Conservation (phyloP, 2,329 filamentous ascomycete species). For the Aspergillus viridinutans region DNA sequence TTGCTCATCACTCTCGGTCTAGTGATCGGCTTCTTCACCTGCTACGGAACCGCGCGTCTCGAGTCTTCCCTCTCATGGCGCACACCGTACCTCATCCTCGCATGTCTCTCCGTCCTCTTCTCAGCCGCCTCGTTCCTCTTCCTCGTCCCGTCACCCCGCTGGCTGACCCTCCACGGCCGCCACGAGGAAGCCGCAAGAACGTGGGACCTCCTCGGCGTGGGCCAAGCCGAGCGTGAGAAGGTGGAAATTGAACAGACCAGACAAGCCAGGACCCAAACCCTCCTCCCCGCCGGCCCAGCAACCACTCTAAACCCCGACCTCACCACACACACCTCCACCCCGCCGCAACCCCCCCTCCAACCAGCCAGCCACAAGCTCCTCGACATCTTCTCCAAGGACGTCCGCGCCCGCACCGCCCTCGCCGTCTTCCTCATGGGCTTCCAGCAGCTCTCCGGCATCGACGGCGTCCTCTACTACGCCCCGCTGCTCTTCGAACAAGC, state of each 20-base stretch:
- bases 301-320: background rate
- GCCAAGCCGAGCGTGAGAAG: slow-evolving; percentile 46
- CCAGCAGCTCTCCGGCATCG: slow-evolving; percentile 59
- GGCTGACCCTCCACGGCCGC: slow-evolving; percentile 50
- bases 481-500: slow-evolving; percentile 58
- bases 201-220: slow-evolving; percentile 43
- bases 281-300: background rate
- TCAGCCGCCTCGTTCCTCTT: slow-evolving; percentile 35
- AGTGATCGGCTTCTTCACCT: slow-evolving; percentile 56
- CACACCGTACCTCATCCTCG: slow-evolving; percentile 51
- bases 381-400: slow-evolving; percentile 38
- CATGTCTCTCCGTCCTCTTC: slow-evolving; percentile 39
- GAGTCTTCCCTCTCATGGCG: slow-evolving; percentile 52
- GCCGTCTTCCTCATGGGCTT: slow-evolving; percentile 57
- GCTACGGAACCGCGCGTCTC: slow-evolving; percentile 52
- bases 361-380: slow-evolving; percentile 20
- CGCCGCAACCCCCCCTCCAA: slow-evolving; percentile 3
- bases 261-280: slow-evolving; percentile 7
- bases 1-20: slow-evolving; percentile 50
- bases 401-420: slow-evolving; percentile 47
- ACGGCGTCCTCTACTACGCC: slow-evolving; percentile 57
- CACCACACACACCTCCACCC: background rate
- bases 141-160: slow-evolving; percentile 55
- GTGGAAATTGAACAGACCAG: slow-evolving; percentile 37
- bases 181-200: slow-evolving; percentile 44